Evolutionary conservation across 2,329 filamentous ascomycete species (phyloP), one percentile per base, ranked within the genome.

Genomic region (Madurella mycetomatis): DNA sequence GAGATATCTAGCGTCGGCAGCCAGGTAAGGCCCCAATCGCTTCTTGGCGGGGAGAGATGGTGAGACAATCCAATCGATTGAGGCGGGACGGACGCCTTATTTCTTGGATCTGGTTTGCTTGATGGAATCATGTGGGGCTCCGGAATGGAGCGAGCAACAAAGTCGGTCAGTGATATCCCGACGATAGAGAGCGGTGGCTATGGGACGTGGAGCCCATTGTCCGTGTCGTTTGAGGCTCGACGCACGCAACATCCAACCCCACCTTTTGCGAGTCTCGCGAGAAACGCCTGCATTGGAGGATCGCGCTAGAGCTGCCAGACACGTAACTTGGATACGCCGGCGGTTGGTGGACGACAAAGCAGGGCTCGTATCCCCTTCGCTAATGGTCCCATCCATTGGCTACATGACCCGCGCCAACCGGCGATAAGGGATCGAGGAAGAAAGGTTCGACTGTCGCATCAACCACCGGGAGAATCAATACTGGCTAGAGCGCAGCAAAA

Each of bases 121-220:
- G 34, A 41, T 19, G 40, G 32, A 16, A 25, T 18, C 39, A 16
- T 48, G 57, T 58, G 55, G 56, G 53, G 54, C 41, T 5, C n/a
- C 32, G 44, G 30, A 32, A 54, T 34, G 46, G 53, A 41, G 30
- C 47, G 45, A 53, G 34, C 9, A 47, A n/a, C n/a, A 31, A n/a
- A n/a, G 49, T 63, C 59, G 62, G 60, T 47, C 41, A 45, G 37
- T 61, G 60, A 61, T 65, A 45, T 47, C 60, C 63, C 63, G 63
- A 65, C 48, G 50, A 53, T 50, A 49, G 47, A 48, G 48, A 39
- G 25, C 17, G 32, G 42, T 41, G 17, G 47, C 25, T 41, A 19
- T 45, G 31, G 30, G 49, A 54, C 53, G 48, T 54, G 47, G 47
- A 51, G 42, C 43, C 42, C 7, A 32, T 46, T 31, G 31, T n/a